Evolutionary conservation across 2,329 filamentous ascomycete genomes (phyloP), one percentile per base, ranked within the genome.

Genomic region (Colletotrichum eremochloae): DNA sequence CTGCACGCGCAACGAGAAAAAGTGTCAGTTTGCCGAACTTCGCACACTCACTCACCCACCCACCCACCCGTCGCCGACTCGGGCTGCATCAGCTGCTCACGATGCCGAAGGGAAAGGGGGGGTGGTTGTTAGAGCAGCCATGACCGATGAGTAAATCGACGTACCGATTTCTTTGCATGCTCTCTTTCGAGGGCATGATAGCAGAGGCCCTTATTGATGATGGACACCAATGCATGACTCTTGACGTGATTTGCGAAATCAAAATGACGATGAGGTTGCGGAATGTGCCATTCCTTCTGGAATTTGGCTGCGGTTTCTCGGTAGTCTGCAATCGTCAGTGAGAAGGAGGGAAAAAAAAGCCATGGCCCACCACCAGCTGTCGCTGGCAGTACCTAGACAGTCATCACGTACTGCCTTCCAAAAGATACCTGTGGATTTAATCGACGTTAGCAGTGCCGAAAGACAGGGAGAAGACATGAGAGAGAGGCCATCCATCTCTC

Each of bases 221-320:
- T 84, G 71, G 86, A 86, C 70, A 92, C 88, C 78, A 92, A 84
- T 76, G 90, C 89, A 82, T 91, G 89, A 76, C 86, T 88, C 81
- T 90, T 87, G 81, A 92, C 89, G 82, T 91, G 86, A 78, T 86
- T 87, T 79, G 90, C 90, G 81, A 92, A 92, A 73, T 87, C 84
- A 74, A 92, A 88, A 73, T 90, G 84, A 77, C 86, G 86, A 79
- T 91, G 89, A 76, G 90, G 90, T 81, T 89, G 85, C 77, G 86
- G 84, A 75, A 90, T 83, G 81, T 90, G 87, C 90, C 90, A 92
- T 83, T 92, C 90, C 80, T 91, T 91, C 78, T 91, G 89, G 76
- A 92, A 88, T 79, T 90, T 91, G 82, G 89, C 87, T 67, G 90
- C 90, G 55, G 90, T 91, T 80, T 92, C 90, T 82, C 88, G 87